phyloP scores from a whole-genome alignment of 2,329 filamentous ascomycete genomes.

The Graphium sp. region DNA sequence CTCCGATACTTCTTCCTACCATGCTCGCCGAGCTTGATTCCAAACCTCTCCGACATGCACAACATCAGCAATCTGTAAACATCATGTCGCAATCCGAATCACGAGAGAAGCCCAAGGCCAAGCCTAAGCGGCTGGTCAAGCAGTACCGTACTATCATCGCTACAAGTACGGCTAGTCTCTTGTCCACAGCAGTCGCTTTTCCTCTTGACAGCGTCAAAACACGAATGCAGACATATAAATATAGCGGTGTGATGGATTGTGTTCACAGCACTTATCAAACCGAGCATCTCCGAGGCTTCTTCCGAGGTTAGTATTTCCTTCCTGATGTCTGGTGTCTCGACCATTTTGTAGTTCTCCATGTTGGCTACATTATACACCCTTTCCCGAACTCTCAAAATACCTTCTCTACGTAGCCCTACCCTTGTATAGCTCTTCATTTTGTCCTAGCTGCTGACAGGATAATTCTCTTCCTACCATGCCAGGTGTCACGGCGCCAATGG shows the following conservation, averaged over 20 bases:
- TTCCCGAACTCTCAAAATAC: no score
- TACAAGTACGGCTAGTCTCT: slow-evolving; percentile 58
- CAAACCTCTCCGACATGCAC: no score
- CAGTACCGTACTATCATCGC: slow-evolving; percentile 68
- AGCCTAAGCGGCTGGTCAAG: slow-evolving; percentile 33
- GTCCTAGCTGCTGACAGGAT: slow-evolving; percentile 1
- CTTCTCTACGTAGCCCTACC: no score
- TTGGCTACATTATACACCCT: slow-evolving; percentile 5
- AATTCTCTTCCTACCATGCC: slow-evolving; percentile 2
- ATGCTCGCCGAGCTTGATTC: no score
- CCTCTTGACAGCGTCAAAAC: slow-evolving; percentile 82
- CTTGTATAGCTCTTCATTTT: neutral
- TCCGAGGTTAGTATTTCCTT: slow-evolving; percentile 42
- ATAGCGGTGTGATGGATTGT: slow-evolving; percentile 57
- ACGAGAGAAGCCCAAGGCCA: neutral
- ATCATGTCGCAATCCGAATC: slow-evolving; percentile 3
- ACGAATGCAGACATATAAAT: slow-evolving; percentile 76
- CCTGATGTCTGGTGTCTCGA: no score
- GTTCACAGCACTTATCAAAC: slow-evolving; percentile 58
- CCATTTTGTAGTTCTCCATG: no score
- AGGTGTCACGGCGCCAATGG: slow-evolving; percentile 68
- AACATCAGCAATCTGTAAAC: no score
- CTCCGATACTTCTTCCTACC: no score
- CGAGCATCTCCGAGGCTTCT: slow-evolving; percentile 63
- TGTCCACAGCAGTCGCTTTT: slow-evolving; percentile 68